A percentile compares a stretch with the other conserved stretches of the same genome.
These are phyloP conservation scores for Zygotorulaspora florentina DNA, from an alignment of 805 yeast genomes.

Conservation along the genomic window DNA sequence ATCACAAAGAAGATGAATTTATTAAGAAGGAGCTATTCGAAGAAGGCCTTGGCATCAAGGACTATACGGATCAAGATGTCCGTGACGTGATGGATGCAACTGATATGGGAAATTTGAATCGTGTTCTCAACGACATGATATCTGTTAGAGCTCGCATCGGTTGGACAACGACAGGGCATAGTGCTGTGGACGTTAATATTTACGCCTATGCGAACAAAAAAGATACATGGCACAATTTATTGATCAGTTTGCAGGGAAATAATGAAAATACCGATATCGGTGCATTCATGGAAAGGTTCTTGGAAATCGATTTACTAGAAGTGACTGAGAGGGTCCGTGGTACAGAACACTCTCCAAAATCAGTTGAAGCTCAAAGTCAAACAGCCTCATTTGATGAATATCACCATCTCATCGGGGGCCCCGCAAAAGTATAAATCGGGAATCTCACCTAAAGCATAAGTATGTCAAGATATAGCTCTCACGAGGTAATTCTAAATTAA, in stretches of 20 bases:
- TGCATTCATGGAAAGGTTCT: conserved; percentile 55
- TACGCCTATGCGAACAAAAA: conserved; percentile 69
- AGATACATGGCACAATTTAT: conserved; percentile 38
- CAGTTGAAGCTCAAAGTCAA: conserved; percentile 9
- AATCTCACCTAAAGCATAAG: no score
- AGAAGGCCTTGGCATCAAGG: conserved; percentile 61
- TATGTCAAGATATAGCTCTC: no score
- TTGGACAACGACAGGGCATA: conserved; percentile 96
- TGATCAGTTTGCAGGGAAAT: conserved; percentile 61
- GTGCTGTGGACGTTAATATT: conserved; percentile 92
- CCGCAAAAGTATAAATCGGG: background rate
- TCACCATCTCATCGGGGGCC: conserved; percentile 12
- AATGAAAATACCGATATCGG: conserved; percentile 89
- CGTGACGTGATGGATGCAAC: conserved; percentile 37
- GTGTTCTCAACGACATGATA: conserved; percentile 62
- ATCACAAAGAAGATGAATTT: conserved; percentile 37
- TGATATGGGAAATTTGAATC: conserved; percentile 34
- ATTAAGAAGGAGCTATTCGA: conserved; percentile 52
- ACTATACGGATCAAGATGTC: conserved; percentile 54
- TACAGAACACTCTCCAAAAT: conserved; percentile 42
- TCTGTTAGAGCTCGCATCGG: conserved; percentile 84
- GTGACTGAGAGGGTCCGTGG: conserved; percentile 49
- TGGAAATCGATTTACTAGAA: conserved; percentile 42
- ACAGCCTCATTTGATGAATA: conserved; percentile 16
- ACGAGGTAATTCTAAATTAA: no score